phyloP scores from a whole-genome alignment of 106 monocot species.

The Dendrobium chrysotoxum region DNA sequence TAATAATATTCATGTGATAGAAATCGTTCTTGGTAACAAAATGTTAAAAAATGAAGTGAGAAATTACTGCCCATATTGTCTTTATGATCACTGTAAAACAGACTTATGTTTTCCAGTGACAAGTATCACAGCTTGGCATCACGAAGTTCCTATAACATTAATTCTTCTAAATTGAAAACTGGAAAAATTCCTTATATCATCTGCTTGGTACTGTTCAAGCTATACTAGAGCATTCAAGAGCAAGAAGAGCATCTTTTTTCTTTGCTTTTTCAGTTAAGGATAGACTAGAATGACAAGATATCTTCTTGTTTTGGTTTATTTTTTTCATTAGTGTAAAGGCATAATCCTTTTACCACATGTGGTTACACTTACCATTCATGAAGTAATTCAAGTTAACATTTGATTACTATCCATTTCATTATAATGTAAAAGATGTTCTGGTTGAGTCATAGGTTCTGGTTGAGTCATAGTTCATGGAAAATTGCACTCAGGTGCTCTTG shows the following conservation, averaged over 20 bases:
- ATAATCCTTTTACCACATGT: no score
- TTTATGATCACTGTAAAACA: not conserved
- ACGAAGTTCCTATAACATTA: not conserved
- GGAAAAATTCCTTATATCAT: not conserved
- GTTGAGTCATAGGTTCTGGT: not conserved
- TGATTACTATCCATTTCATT: not conserved
- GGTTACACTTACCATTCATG: no score
- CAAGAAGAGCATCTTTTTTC: not conserved
- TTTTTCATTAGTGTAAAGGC: no score
- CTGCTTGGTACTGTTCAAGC: not conserved
- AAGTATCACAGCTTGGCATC: slow-evolving; percentile 1
- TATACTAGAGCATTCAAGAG: not conserved
- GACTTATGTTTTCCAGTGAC: not conserved
- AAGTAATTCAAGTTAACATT: not conserved
- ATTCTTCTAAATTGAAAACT: not conserved
- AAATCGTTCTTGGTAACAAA: no score
- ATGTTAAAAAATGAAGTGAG: no score
- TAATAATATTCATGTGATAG: no score
- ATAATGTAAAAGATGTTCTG: not conserved
- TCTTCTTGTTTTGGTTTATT: not conserved
- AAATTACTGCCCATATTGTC: not conserved
- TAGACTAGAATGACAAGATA: not conserved
- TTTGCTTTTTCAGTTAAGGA: not conserved
- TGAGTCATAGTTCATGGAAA: not conserved
- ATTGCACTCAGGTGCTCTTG: not conserved